Conservation (phyloP, 495 filamentous ascomycete genomes). For the Penicillium silybi region DNA sequence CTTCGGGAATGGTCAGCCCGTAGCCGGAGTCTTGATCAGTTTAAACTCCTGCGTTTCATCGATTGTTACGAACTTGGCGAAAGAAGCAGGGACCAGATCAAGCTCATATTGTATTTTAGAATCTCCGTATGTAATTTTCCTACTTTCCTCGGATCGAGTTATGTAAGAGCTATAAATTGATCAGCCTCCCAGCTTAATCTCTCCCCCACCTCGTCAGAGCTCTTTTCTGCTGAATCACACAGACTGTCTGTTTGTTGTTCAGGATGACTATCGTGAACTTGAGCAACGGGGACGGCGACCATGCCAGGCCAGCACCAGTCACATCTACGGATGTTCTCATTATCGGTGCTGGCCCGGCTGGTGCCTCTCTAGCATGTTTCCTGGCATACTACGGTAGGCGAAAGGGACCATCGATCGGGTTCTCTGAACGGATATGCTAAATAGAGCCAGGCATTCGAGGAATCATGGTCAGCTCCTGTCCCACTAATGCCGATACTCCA, state of each 20-base stretch:
- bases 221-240: no score
- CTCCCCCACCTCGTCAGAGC: no score
- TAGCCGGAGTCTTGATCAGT: not conserved
- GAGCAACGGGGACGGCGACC: constrained; percentile 1
- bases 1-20: not conserved
- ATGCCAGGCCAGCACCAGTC: not conserved
- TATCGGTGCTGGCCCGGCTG: constrained; percentile 53
- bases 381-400: constrained; percentile 46
- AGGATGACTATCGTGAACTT: constrained; percentile 13
- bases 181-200: no score
- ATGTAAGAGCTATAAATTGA: no score
- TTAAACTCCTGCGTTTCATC: constrained; percentile 4
- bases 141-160: no score
- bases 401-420: not conserved
- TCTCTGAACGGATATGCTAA: not conserved
- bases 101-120: no score
- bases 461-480: constrained; percentile 42
- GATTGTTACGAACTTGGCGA: not conserved
- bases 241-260: no score
- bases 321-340: constrained; percentile 46
- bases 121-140: no score
- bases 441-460: constrained; percentile 37
- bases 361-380: constrained; percentile 52
- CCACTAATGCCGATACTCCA: constrained; percentile 49
- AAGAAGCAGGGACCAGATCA: no score